Base-by-base conservation (phyloP, 176 grass and related monocot species). In the Leersia perrieri region DNA sequence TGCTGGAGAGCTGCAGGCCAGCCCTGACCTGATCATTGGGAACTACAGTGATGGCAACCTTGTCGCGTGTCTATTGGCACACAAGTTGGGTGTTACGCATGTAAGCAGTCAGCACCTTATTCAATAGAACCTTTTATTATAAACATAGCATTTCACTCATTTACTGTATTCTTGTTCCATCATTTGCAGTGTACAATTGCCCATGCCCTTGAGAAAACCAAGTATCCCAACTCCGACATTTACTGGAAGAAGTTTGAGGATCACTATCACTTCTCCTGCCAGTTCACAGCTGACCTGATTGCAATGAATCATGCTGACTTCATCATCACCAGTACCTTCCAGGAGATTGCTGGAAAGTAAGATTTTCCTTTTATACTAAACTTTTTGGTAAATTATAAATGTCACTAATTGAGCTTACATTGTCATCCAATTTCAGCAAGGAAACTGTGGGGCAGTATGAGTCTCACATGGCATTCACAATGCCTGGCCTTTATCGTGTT, bases 191-290 rank as follows among this genome's bases (percentile, higher is more conserved):
- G 91, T 86, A 94, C 91, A 70, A 90, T 94, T 55, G 91, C 91
- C 63, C 91, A 94, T 86, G 91, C 91, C 5, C 85, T 94, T 1
- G 91, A 94, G 91, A 94, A 94, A 80, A 94, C 91, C 39, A 94
- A 94, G 68, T 94, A 94, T 57, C 91, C 88, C 2, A 90, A 94
- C 79, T 94, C 91, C 3, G 91, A 94, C 35, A 79, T 94, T 41
- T 90, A 94, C 68, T 94, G 91, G 91, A 94, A 94, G 85, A 90
- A 94, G n/a, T 85, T 94, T 38, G 91, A 94, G 85, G 77, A 94
- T 45, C 88, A 94, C 80, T 94, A 94, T 60, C 91, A 94, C 63
- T 94, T 94, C 85, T 94, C 91, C 33, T 94, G 91, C 85, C 91
- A 94, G 63, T 94, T 94, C 74, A 94, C 91, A 3, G 91, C 91